Percentiles rank a stretch among this genome's conserved stretches.
Conservation (phyloP, 148 eudicot species). For the Dysphania ambrosioides region DNA sequence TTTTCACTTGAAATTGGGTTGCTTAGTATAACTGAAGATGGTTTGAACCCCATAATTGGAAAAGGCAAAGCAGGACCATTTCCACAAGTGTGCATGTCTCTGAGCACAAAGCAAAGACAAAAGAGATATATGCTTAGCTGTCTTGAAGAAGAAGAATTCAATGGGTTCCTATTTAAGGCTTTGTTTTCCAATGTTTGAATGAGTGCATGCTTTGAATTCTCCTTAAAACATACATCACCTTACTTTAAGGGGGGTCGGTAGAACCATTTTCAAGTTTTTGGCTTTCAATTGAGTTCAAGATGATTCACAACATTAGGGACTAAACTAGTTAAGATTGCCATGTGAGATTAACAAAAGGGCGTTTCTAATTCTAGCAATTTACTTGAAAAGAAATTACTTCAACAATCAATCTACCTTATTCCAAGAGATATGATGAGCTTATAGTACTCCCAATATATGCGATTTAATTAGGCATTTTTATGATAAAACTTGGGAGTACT, state of each 20-base stretch:
- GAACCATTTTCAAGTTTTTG: constrained; percentile 7
- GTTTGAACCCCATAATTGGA: constrained; percentile 13
- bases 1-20: background rate
- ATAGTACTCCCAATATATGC: too few species aligned
- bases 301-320: constrained; percentile 8
- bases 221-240: background rate
- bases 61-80: constrained; percentile 12
- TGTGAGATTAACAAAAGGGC: too few species aligned
- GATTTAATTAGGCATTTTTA: too few species aligned
- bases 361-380: too few species aligned
- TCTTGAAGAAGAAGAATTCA: constrained; percentile 5
- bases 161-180: constrained; percentile 14
- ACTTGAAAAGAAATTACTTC: too few species aligned
- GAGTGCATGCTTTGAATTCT: too few species aligned
- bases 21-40: background rate
- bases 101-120: constrained; percentile 7
- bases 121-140: constrained; percentile 15
- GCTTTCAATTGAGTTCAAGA: constrained; percentile 2
- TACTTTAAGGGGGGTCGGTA: background rate
- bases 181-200: background rate
- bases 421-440: too few species aligned
- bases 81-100: constrained; percentile 25
- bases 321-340: background rate
- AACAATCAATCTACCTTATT: too few species aligned
- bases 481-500: too few species aligned